Conservation (phyloP, 1,284 basidiomycete genomes). For the Naganishia cerealis region DNA sequence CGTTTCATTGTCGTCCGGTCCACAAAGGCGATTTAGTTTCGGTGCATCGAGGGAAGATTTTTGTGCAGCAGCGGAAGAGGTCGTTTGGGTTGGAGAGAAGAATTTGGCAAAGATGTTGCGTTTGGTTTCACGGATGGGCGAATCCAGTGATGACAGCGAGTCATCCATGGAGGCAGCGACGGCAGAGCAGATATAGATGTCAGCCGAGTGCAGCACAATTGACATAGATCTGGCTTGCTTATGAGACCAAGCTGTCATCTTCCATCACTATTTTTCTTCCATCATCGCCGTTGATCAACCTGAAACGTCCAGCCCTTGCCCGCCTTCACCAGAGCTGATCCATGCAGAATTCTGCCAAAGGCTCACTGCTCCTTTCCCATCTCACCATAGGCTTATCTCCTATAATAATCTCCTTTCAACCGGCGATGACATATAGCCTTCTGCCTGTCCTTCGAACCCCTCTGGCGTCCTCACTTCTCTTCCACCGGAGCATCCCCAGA, state of each 20-base stretch:
- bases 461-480: not conserved
- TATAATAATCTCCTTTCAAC: not conserved
- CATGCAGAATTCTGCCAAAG: not conserved
- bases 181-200: not conserved
- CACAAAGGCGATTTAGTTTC: not conserved
- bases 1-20: not conserved
- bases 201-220: not conserved
- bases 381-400: not conserved
- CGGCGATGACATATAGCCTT: not conserved
- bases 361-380: not conserved
- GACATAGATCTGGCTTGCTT: not conserved
- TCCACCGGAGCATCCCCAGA: too few relatives aligned
- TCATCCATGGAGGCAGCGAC: constrained; percentile 7
- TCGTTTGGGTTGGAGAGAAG: not conserved
- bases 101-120: not conserved
- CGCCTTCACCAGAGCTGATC: not conserved
- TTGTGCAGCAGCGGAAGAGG: too few relatives aligned
- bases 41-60: not conserved
- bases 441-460: too few relatives aligned
- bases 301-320: not conserved
- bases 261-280: not conserved
- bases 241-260: not conserved
- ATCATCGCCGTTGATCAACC: not conserved
- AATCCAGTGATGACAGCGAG: constrained; percentile 14
- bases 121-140: constrained; percentile 7